phyloP scores from a whole-genome alignment of 768 basidiomycete genomes.

The Leccinum subgranulosum region DNA sequence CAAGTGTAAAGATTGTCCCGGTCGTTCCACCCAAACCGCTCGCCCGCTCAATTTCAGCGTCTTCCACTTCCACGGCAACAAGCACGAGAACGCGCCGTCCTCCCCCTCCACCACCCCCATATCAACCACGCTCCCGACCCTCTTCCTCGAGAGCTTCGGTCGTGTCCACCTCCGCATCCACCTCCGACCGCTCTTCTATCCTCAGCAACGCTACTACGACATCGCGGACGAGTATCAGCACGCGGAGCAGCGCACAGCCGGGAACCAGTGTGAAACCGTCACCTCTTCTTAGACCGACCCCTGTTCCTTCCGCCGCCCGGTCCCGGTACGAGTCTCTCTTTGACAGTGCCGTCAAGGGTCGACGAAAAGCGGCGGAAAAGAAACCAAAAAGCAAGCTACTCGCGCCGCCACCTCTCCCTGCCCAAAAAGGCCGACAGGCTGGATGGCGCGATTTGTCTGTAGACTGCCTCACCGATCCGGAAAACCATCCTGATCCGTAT shows the following conservation, averaged over 20 bases:
- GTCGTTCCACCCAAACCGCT: conserved; percentile 29
- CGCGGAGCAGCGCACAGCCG: conserved; percentile 28
- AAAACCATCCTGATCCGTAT: conserved; percentile 27
- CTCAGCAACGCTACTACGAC: conserved; percentile 44
- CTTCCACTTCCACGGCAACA: conserved; percentile 35
- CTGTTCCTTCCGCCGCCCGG: conserved; percentile 62
- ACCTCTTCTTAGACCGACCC: conserved; percentile 53
- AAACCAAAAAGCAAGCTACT: conserved; percentile 26
- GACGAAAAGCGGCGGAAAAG: conserved; percentile 37
- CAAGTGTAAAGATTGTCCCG: conserved; percentile 19
- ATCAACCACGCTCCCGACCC: conserved; percentile 25
- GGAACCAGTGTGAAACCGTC: conserved; percentile 15
- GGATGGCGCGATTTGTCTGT: conserved; percentile 76
- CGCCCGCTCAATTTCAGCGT: conserved; percentile 32
- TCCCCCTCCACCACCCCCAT: conserved; percentile 35
- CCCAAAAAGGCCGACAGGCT: conserved; percentile 49
- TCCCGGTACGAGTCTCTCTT: conserved; percentile 70
- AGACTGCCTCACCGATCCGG: conserved; percentile 53
- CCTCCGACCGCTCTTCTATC: conserved; percentile 64
- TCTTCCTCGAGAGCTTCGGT: conserved; percentile 38
- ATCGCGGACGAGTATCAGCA: conserved; percentile 38
- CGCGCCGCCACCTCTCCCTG: conserved; percentile 35
- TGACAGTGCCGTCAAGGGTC: conserved; percentile 52
- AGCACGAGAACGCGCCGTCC: conserved; percentile 40
- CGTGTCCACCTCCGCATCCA: conserved; percentile 37